These are phyloP conservation scores for Vigna hirtella DNA, from an alignment of 306 rosid genomes.

Conservation along the genomic window DNA sequence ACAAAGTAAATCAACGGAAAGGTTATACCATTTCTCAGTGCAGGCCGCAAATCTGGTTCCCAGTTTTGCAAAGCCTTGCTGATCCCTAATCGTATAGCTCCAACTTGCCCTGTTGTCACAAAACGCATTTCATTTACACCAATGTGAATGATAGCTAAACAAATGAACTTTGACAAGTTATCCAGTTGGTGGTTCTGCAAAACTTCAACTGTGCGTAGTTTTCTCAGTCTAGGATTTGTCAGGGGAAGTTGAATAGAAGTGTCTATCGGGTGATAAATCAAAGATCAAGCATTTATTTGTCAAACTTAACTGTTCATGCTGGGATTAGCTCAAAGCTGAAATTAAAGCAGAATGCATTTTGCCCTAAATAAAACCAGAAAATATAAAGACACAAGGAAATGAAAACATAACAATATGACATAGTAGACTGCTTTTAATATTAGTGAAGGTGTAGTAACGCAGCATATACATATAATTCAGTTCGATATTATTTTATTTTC, in stretches of 20 bases:
- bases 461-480: not conserved
- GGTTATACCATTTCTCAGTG: conserved; percentile 71
- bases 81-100: conserved; percentile 88
- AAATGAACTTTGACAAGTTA: conserved; percentile 24
- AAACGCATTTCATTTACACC: not conserved
- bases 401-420: not conserved
- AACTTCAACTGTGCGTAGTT: not conserved
- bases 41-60: conserved; percentile 94
- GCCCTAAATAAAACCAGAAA: not conserved
- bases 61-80: conserved; percentile 96
- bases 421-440: not conserved
- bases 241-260: conserved; percentile 27
- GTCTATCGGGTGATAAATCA: not conserved
- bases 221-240: not conserved
- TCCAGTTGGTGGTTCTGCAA: conserved; percentile 5
- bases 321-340: not conserved
- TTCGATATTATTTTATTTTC: not conserved
- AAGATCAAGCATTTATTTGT: conserved; percentile 30
- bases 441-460: not conserved
- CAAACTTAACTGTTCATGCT: not conserved
- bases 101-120: conserved; percentile 86
- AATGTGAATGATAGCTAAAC: conserved; percentile 27
- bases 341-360: conserved; percentile 3
- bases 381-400: not conserved
- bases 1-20: conserved; percentile 12